phyloP scores from a whole-genome alignment of 2,329 filamentous ascomycete genomes.

The Aspergillus neotritici region DNA sequence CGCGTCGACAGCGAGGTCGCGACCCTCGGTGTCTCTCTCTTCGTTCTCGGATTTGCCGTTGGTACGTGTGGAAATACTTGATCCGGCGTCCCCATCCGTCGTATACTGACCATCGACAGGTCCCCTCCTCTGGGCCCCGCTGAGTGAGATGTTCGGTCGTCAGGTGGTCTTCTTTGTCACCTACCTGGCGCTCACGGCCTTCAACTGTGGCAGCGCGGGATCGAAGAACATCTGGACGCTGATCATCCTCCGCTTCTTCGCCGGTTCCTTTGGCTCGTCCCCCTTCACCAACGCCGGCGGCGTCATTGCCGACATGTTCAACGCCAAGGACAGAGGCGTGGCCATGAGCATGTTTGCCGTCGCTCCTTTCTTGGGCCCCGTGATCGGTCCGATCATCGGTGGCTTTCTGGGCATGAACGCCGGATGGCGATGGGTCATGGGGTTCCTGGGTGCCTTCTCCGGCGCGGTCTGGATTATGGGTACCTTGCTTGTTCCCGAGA shows the following conservation, averaged over 20 bases:
- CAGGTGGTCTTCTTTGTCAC: constrained; percentile 31
- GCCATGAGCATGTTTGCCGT: constrained; percentile 61
- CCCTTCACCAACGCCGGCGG: constrained; percentile 59
- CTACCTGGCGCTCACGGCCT: constrained; percentile 48
- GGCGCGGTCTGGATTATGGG: constrained; percentile 49
- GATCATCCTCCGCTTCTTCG: constrained; percentile 63
- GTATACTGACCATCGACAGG: constrained; percentile 14
- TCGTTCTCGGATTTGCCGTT: constrained; percentile 44
- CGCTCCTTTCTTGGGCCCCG: constrained; percentile 63
- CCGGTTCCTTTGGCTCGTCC: constrained; percentile 57
- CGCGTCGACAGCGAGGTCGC: constrained; percentile 32
- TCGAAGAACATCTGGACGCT: constrained; percentile 55
- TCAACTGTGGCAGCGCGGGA: constrained; percentile 57
- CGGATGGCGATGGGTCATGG: constrained; percentile 66
- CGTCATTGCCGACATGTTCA: constrained; percentile 59
- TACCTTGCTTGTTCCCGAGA: constrained; percentile 29
- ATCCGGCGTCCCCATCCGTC: neutral
- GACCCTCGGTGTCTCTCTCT: constrained; percentile 42
- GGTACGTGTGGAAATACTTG: constrained; percentile 13
- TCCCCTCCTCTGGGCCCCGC: constrained; percentile 42
- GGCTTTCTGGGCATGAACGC: constrained; percentile 60
- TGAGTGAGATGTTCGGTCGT: constrained; percentile 36
- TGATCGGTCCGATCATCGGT: constrained; percentile 59
- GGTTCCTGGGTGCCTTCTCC: constrained; percentile 58
- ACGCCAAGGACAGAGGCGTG: constrained; percentile 48